Conservation (phyloP, 257 asterid genomes). For the Salvia splendens region DNA sequence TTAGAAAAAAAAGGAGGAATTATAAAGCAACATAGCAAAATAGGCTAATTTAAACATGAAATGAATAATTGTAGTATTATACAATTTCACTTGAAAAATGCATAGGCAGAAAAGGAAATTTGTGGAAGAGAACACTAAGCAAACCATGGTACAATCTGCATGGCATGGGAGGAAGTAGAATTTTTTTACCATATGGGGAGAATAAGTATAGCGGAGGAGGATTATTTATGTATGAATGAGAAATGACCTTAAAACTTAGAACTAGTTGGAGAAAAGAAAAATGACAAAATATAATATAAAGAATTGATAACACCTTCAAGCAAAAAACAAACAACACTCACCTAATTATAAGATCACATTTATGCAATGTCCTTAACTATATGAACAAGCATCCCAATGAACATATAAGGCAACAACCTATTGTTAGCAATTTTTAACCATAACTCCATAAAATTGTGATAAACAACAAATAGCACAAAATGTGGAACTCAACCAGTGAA, state of each 20-base stretch:
- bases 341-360: too few species aligned
- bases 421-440: background rate
- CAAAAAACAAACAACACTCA: slow-evolving; percentile 3
- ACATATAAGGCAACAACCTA: slow-evolving; percentile 4
- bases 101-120: slow-evolving; percentile 4
- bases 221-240: background rate
- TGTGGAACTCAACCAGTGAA: background rate
- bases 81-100: slow-evolving; percentile 14
- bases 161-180: slow-evolving; percentile 4
- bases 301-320: background rate
- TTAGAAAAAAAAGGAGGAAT: background rate
- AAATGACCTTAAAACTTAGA: background rate
- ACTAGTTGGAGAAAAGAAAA: background rate
- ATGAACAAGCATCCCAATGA: background rate
- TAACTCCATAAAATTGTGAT: background rate
- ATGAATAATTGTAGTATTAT: background rate
- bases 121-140: background rate
- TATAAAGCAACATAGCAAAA: slow-evolving; percentile 21
- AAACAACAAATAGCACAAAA: background rate
- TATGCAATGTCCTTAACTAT: too few species aligned
- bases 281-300: background rate
- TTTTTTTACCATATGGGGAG: slow-evolving; percentile 20
- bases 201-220: background rate
- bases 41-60: slow-evolving; percentile 23
- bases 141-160: slow-evolving; percentile 18